Evolutionary conservation across 495 filamentous ascomycete species (phyloP).

Genomic region (Penicillium pancosmium): DNA sequence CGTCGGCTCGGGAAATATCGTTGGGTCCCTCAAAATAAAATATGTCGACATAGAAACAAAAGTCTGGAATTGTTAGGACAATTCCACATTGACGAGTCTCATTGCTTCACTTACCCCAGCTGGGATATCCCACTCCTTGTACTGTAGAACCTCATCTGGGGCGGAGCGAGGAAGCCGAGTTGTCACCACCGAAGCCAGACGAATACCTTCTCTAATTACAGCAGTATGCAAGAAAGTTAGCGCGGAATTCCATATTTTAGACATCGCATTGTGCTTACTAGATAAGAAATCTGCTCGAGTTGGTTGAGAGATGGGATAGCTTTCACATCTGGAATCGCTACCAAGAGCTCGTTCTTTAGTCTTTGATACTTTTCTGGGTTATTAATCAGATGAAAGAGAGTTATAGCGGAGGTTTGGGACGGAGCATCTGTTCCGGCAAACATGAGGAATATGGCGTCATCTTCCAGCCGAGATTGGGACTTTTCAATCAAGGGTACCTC

Average conservation of each 20-base stretch:
- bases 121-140: slow-evolving; percentile 28
- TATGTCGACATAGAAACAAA: slow-evolving; percentile 28
- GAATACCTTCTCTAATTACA: slow-evolving; percentile 57
- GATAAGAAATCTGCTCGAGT: slow-evolving; percentile 39
- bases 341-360: slow-evolving; percentile 29
- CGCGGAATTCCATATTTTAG: neutral
- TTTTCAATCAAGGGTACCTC: slow-evolving; percentile 31
- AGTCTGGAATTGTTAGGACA: slow-evolving; percentile 11
- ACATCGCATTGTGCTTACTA: slow-evolving; percentile 20
- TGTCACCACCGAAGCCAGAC: slow-evolving; percentile 47
- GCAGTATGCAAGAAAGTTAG: slow-evolving; percentile 38
- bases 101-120: slow-evolving; percentile 20
- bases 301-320: slow-evolving; percentile 12
- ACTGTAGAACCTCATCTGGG: slow-evolving; percentile 30
- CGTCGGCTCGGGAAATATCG: slow-evolving; percentile 40
- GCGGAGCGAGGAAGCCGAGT: slow-evolving; percentile 44
- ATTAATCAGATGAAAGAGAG: slow-evolving; percentile 31
- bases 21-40: slow-evolving; percentile 42
- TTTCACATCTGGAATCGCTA: slow-evolving; percentile 15
- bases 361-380: slow-evolving; percentile 21
- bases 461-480: slow-evolving; percentile 28
- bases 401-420: slow-evolving; percentile 24
- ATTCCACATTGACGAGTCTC: neutral
- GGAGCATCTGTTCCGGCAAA: slow-evolving; percentile 39
- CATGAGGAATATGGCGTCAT: slow-evolving; percentile 42